Base-by-base conservation (phyloP, 371 early-diverging fungal genomes). In the Mucor ambiguus region DNA sequence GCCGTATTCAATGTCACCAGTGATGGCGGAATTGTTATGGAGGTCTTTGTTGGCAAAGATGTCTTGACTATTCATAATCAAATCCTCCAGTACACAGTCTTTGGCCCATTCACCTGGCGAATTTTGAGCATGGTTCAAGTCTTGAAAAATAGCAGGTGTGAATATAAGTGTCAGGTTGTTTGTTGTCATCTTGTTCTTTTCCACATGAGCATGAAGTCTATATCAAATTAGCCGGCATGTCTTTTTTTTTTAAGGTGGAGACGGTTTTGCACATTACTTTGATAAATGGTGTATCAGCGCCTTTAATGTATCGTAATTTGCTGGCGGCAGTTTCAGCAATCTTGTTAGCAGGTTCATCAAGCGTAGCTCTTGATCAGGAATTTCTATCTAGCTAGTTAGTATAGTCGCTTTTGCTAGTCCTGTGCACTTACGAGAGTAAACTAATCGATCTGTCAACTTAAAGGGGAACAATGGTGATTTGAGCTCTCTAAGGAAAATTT, bases 401-500 rank as follows among this genome's bases (percentile, higher is more conserved):
- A 9, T 32, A 0, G 20, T 33, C 4, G 10, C 10, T 11, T 18
- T 30, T 32, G 33, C 29, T n/a, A 12, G 6, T 12, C 3, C 5
- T 32, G n/a, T 29, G 20, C 3, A 56, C 72, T 67, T 83, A 86
- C 88, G 79, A 12, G 88, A 86, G 66, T 88, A 88, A 18, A 82
- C 79, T 22, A 80, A 64, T 16, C 89, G 78, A 33, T 88, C 89
- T 9, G 81, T 75, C 10, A 85, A 60, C 22, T 82, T 65, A 48
- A 89, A 88, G 0, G 89, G 85, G 68, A 90, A 87, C 22, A 91
- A 66, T 8, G 92, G 92, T 18, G 88, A 74, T 28, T 88, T 85
- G 12, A 91, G 71, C 38, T 89, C 87, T 7, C 92, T 77, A 1
- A 91, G 70, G 52, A 87, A 91, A 18, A 85, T 73, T 64, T 91